Percentiles rank a stretch among this genome's conserved stretches.
phyloP scores from a whole-genome alignment of 2,329 filamentous ascomycete genomes.

The Metarhizium sp. region DNA sequence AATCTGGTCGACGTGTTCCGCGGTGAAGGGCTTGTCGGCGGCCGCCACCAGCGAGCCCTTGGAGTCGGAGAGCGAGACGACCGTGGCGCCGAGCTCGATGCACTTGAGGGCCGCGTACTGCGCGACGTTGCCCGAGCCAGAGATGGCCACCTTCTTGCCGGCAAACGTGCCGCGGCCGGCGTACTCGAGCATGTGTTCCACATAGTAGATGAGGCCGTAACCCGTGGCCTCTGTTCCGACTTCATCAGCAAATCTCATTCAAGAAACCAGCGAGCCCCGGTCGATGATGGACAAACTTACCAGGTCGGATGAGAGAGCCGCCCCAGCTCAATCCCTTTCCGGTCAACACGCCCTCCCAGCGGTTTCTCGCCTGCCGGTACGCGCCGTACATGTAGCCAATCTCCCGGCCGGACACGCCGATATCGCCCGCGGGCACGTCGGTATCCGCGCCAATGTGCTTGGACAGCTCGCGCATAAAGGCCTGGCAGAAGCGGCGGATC shows the following conservation, averaged over 20 bases:
- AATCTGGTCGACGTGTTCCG: slow-evolving; percentile 71
- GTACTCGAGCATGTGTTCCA: slow-evolving; percentile 90
- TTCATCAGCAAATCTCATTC: not conserved
- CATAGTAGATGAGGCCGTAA: slow-evolving; percentile 94
- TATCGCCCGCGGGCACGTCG: slow-evolving; percentile 94
- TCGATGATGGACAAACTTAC: slow-evolving; percentile 17
- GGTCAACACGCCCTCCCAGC: slow-evolving; percentile 92
- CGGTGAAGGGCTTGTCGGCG: slow-evolving; percentile 57
- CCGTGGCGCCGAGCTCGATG: slow-evolving; percentile 88
- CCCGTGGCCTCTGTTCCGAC: slow-evolving; percentile 69
- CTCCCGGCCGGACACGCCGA: slow-evolving; percentile 85
- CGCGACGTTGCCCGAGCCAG: slow-evolving; percentile 94
- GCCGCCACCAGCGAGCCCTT: slow-evolving; percentile 74
- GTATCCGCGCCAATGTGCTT: slow-evolving; percentile 95
- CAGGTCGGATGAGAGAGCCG: slow-evolving; percentile 82
- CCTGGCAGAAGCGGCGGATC: slow-evolving; percentile 92
- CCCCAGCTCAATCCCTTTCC: slow-evolving; percentile 93
- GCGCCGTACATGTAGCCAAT: slow-evolving; percentile 92
- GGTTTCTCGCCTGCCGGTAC: slow-evolving; percentile 80
- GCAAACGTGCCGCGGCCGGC: slow-evolving; percentile 77
- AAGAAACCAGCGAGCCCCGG: not conserved
- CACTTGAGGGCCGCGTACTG: slow-evolving; percentile 95
- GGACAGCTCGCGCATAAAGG: slow-evolving; percentile 93
- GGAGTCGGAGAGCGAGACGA: slow-evolving; percentile 90
- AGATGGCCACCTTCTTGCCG: slow-evolving; percentile 92